Percentiles rank a stretch among this genome's conserved stretches.
Conservation (phyloP, 140 eudicot genomes). For the Flaveria floridana region DNA sequence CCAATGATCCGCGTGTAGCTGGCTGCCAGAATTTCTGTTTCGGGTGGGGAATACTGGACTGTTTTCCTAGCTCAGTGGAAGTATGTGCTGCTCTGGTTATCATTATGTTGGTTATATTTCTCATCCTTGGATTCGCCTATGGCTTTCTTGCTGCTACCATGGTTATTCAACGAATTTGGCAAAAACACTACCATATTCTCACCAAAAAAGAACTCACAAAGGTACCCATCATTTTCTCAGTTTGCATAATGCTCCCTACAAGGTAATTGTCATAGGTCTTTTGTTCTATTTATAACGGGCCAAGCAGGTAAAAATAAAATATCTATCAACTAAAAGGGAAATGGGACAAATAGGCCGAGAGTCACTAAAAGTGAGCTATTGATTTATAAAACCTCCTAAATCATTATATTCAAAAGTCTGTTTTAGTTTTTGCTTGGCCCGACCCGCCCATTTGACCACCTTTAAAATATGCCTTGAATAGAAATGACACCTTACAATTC, state of each 20-base stretch:
- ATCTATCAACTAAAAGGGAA: background rate
- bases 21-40: constrained; percentile 87
- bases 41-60: constrained; percentile 80
- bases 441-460: no score
- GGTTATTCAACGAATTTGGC: constrained; percentile 87
- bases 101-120: constrained; percentile 55
- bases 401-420: no score
- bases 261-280: background rate
- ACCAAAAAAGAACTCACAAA: constrained; percentile 81
- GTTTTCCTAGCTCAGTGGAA: constrained; percentile 85
- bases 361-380: background rate
- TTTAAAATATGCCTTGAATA: background rate
- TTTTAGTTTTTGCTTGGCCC: no score
- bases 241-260: background rate
- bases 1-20: constrained; percentile 63
- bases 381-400: no score
- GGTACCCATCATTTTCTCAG: constrained; percentile 35
- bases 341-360: background rate
- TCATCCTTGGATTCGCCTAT: constrained; percentile 78
- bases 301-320: background rate
- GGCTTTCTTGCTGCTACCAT: constrained; percentile 87
- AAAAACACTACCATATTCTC: constrained; percentile 87
- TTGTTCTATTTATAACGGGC: background rate
- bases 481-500: no score
- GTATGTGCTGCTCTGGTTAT: constrained; percentile 55